phyloP scores from a whole-genome alignment of 2,329 filamentous ascomycete genomes.

The Pezicula radicicola region DNA sequence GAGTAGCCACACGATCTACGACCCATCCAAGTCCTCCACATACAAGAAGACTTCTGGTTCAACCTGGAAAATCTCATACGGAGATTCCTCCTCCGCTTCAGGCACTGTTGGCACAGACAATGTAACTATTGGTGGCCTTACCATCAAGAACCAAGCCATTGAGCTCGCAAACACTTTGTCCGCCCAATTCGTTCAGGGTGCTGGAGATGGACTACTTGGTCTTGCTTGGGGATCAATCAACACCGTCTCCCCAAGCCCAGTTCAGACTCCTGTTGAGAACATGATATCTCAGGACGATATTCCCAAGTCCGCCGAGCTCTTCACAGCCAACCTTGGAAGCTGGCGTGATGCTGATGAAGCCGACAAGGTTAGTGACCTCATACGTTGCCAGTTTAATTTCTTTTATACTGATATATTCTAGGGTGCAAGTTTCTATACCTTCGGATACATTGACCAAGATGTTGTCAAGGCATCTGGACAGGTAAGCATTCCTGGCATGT shows the following conservation, averaged over 20 bases:
- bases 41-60: slow-evolving; percentile 46
- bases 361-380: slow-evolving; percentile 12
- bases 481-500: no score
- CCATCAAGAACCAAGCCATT: slow-evolving; percentile 58
- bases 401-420: no score
- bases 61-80: slow-evolving; percentile 66
- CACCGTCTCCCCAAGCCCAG: slow-evolving; percentile 52
- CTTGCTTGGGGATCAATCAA: slow-evolving; percentile 65
- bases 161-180: slow-evolving; percentile 62
- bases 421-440: slow-evolving; percentile 64
- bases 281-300: slow-evolving; percentile 60
- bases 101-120: slow-evolving; percentile 63
- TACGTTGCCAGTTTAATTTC: no score
- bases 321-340: slow-evolving; percentile 55
- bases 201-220: slow-evolving; percentile 64
- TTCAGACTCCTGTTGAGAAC: slow-evolving; percentile 64
- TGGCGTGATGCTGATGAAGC: slow-evolving; percentile 46
- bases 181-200: slow-evolving; percentile 49
- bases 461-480: slow-evolving; percentile 48
- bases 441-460: slow-evolving; percentile 68
- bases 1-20: slow-evolving; percentile 52
- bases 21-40: slow-evolving; percentile 58
- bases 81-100: slow-evolving; percentile 64
- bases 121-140: slow-evolving; percentile 58
- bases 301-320: slow-evolving; percentile 44